Conservation (phyloP, 805 yeast species). For the Cyberlindnera meyerae region DNA sequence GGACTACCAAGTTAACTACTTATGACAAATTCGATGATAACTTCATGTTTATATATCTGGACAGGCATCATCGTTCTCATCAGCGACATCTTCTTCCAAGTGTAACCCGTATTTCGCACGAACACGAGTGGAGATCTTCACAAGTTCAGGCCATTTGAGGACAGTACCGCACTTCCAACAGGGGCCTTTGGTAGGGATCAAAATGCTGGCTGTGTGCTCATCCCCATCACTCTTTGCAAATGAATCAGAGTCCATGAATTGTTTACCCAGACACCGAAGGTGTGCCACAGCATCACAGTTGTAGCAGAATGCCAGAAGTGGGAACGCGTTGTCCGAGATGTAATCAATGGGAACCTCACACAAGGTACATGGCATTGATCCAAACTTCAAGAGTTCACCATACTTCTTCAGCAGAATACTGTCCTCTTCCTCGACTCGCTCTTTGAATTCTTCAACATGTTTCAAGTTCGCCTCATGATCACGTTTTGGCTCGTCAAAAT, state of each 20-base stretch:
- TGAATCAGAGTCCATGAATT: no score
- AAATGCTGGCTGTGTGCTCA: no score
- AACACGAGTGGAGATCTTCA: constrained; percentile 4
- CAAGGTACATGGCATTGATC: constrained; percentile 27
- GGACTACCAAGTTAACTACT: no score
- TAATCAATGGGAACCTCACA: constrained; percentile 33
- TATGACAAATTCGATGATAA: no score
- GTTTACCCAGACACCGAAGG: constrained; percentile 34
- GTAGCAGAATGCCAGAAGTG: constrained; percentile 33
- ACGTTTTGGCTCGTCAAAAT: constrained; percentile 4
- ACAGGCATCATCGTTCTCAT: no score
- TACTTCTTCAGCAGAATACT: constrained; percentile 11
- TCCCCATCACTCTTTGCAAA: no score
- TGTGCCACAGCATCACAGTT: constrained; percentile 34
- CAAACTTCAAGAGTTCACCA: constrained; percentile 20
- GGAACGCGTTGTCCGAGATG: constrained; percentile 28
- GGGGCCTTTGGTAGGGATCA: constrained; percentile 10
- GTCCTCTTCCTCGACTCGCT: constrained; percentile 12
- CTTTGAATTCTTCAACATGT: constrained; percentile 27
- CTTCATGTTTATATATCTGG: no score
- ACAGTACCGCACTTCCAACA: constrained; percentile 8
- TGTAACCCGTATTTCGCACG: constrained; percentile 3
- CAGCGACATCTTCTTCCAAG: constrained; percentile 1
- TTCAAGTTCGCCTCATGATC: constrained; percentile 20
- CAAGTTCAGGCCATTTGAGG: constrained; percentile 6